phyloP scores from a whole-genome alignment of 352 stramenopile species.

The Halophytophthora polymorphica region DNA sequence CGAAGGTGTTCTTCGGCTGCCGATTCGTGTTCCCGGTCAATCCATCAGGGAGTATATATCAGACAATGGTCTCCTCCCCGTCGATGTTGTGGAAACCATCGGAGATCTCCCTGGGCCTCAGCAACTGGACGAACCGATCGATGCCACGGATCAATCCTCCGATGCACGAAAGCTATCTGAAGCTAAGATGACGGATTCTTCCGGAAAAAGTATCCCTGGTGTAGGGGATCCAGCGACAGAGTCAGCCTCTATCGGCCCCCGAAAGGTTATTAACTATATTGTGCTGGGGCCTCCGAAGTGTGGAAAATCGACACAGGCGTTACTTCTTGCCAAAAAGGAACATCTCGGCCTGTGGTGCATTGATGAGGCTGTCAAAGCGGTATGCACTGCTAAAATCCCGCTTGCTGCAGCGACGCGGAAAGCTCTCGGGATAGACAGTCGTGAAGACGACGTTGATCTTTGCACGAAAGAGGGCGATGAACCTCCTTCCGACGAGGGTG shows the following conservation, averaged over 20 bases:
- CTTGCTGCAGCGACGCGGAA: conserved; percentile 40
- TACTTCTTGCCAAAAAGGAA: conserved; percentile 73
- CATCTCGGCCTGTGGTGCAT: conserved; percentile 65
- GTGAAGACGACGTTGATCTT: conserved; percentile 2
- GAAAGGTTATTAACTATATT: conserved; percentile 73
- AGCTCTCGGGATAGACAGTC: conserved; percentile 28
- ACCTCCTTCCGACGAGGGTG: not conserved
- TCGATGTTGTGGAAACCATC: conserved; percentile 9
- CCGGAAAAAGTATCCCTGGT: not conserved
- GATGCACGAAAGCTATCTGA: conserved; percentile 1
- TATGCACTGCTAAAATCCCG: conserved; percentile 27
- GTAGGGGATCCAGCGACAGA: conserved; percentile 1
- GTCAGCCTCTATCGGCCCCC: conserved; percentile 6
- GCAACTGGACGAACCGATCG: not conserved
- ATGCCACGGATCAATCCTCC: not conserved
- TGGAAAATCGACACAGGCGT: conserved; percentile 79
- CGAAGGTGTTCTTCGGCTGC: conserved; percentile 70
- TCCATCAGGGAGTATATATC: conserved; percentile 54
- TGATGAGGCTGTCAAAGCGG: conserved; percentile 58
- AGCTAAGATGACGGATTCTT: not conserved
- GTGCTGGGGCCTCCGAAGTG: conserved; percentile 72
- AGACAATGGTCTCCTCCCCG: conserved; percentile 34
- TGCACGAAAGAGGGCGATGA: conserved; percentile 3
- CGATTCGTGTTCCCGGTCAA: conserved; percentile 66
- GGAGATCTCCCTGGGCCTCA: not conserved